Evolutionary conservation across 75 land plant genomes (phyloP), one percentile per base, ranked within the genome.

Genomic region (Gnetum montanum): DNA sequence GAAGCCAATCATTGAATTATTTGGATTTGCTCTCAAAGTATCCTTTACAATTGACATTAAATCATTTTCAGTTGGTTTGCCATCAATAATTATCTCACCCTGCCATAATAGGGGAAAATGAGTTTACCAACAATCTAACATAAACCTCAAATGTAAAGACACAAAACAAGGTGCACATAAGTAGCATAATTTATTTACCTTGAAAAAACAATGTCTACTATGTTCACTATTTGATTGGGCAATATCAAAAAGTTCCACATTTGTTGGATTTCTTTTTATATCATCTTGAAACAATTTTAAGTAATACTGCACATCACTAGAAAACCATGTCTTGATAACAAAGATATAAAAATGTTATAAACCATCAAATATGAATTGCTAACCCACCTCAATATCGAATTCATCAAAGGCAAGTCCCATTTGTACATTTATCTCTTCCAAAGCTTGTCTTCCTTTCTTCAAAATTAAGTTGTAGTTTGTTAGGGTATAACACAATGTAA

Each of bases 321-420:
- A 31, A 50, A 50, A n/a, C n/a, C n/a, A n/a, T n/a, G n/a, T n/a
- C n/a, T n/a, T n/a, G n/a, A n/a, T n/a, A n/a, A n/a, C n/a, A n/a
- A n/a, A n/a, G n/a, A n/a, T n/a, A n/a, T n/a, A n/a, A n/a, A n/a
- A n/a, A n/a, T n/a, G n/a, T n/a, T n/a, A n/a, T n/a, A n/a, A n/a
- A n/a, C n/a, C n/a, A n/a, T n/a, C n/a, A n/a, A n/a, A n/a, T n/a
- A n/a, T n/a, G n/a, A n/a, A n/a, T n/a, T 26, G 28, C 1, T 4
- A 24, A 41, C 2, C 46, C 57, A 76, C 79, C 70, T 76, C 65
- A 22, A 76, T 60, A 50, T 93, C 98, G 49, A 82, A 84, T 34
- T 93, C 90, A 70, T 93, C 98, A 82, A 89, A 93, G 19, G 98
- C 98, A 58, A 93, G 83, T 16, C 98, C 98, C 96, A 93, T 89